phyloP scores from a whole-genome alignment of 768 basidiomycete genomes.

The Leccinum subtestaceum region DNA sequence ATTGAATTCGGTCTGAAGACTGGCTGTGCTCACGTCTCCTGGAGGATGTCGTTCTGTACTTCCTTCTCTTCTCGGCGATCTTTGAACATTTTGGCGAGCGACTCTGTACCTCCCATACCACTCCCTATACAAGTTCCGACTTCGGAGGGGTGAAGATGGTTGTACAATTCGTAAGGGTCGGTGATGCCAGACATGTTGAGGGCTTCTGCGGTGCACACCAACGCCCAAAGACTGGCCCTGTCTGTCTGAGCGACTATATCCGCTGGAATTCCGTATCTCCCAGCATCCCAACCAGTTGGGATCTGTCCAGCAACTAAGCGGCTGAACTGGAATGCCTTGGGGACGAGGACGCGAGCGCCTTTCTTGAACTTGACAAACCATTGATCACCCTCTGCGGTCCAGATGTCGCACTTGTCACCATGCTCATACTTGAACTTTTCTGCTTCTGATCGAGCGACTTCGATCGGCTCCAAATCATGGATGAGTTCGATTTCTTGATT shows the following conservation, averaged over 20 bases:
- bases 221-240: conserved; percentile 89
- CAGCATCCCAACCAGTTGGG: conserved; percentile 96
- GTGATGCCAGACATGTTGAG: conserved; percentile 96
- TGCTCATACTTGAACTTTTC: conserved; percentile 96
- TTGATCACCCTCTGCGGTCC: conserved; percentile 88
- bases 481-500: conserved; percentile 95
- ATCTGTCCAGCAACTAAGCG: conserved; percentile 94
- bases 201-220: conserved; percentile 92
- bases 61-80: conserved; percentile 98
- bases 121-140: conserved; percentile 93
- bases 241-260: conserved; percentile 96
- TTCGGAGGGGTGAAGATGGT: conserved; percentile 94
- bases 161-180: conserved; percentile 97
- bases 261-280: conserved; percentile 93
- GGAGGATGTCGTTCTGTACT: conserved; percentile 96
- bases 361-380: conserved; percentile 99
- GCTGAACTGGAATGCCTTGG: conserved; percentile 94
- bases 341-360: conserved; percentile 88
- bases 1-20: neutral
- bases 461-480: conserved; percentile 95
- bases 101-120: conserved; percentile 95
- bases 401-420: conserved; percentile 93
- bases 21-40: conserved; percentile 78
- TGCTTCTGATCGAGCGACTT: conserved; percentile 88
- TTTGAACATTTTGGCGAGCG: conserved; percentile 96